Conservation (phyloP, 2,329 filamentous ascomycete genomes). For the Xylaria sp. region DNA sequence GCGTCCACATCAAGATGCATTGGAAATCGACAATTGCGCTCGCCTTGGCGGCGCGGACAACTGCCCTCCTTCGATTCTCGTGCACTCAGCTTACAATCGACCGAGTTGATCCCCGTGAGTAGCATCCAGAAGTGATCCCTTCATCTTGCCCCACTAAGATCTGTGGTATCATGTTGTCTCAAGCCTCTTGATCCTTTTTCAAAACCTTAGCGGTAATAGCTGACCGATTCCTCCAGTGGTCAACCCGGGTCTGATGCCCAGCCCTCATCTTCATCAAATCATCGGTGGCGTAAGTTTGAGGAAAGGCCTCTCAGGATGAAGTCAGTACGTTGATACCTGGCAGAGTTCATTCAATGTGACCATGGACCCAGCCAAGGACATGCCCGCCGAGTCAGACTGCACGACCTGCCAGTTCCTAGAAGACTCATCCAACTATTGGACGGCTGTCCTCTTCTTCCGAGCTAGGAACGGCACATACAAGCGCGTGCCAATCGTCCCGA, state of each 20-base stretch:
- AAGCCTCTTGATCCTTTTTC: not conserved
- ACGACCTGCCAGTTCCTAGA: constrained; percentile 47
- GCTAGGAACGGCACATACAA: constrained; percentile 47
- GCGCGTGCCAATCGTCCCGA: constrained; percentile 46
- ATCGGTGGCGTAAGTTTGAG: constrained; percentile 46
- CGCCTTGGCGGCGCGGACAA: constrained; percentile 42
- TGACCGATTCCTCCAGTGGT: constrained; percentile 37
- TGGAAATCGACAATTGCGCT: constrained; percentile 40
- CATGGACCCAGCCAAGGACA: constrained; percentile 47
- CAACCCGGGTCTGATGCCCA: constrained; percentile 45
- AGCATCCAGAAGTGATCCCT: not conserved
- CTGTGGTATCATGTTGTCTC: not conserved
- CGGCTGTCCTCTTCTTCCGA: constrained; percentile 46
- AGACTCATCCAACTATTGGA: constrained; percentile 48
- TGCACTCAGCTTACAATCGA: constrained; percentile 48
- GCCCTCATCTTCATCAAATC: constrained; percentile 49
- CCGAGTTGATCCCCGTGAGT: constrained; percentile 45
- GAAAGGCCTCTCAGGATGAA: not conserved
- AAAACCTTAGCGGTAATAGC: not conserved
- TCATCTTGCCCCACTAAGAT: not conserved
- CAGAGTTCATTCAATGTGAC: constrained; percentile 47
- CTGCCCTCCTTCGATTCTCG: constrained; percentile 46
- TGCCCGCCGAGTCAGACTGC: constrained; percentile 45
- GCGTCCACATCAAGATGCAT: constrained; percentile 38
- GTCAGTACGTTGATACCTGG: not conserved